A percentile compares a stretch with the other conserved stretches of the same genome.
phyloP scores from a whole-genome alignment of 208 protist species.

The Crithidia sp. region DNA sequence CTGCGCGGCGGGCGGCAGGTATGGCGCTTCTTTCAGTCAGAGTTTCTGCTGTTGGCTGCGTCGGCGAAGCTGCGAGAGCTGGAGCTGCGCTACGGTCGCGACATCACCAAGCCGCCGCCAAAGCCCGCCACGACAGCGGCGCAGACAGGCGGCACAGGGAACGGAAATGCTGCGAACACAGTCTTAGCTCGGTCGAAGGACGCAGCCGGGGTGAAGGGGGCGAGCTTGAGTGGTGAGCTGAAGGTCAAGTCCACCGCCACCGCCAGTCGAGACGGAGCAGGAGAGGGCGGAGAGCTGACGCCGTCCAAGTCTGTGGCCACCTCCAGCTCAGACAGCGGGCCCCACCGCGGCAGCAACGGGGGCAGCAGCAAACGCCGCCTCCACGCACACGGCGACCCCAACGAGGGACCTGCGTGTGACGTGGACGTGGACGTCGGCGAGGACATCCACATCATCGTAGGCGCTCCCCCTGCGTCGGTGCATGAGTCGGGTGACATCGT shows the following conservation, averaged over 20 bases:
- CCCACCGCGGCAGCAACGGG: not conserved
- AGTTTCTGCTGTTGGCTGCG: constrained; percentile 61
- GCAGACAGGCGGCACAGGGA: not conserved
- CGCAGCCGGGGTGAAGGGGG: not conserved
- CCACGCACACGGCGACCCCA: not conserved
- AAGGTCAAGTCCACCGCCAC: constrained; percentile 6
- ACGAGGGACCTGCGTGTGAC: not conserved
- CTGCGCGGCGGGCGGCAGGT: constrained; percentile 43
- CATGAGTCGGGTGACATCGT: not conserved
- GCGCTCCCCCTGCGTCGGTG: not conserved
- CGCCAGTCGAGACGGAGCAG: constrained; percentile 13
- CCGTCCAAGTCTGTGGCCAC: constrained; percentile 14
- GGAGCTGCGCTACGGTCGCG: constrained; percentile 40
- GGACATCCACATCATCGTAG: constrained; percentile 13
- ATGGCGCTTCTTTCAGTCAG: constrained; percentile 64
- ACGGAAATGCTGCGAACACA: not conserved
- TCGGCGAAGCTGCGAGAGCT: constrained; percentile 54
- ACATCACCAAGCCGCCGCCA: constrained; percentile 40
- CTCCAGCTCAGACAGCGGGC: constrained; percentile 18
- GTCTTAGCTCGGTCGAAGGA: too few relatives aligned
- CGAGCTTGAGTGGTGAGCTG: not conserved
- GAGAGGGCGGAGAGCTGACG: constrained; percentile 11
- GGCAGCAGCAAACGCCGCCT: not conserved
- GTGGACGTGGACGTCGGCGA: constrained; percentile 14
- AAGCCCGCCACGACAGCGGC: not conserved